Conservation (phyloP, 306 rosid species). For the Cucumis sativus region Cucumber_9930_V3 NC_026656.2:1680501-1681000, state of each 20-base stretch:
- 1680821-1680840: background rate
- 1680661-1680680: constrained; percentile 63
- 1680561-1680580: background rate
- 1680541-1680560: constrained; percentile 76
- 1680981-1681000: constrained; percentile 80
- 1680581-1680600: background rate
- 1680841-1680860: background rate
- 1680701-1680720: constrained; percentile 78
- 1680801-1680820: background rate
- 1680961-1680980: constrained; percentile 71
- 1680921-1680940: background rate
- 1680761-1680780: background rate
- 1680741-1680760: background rate
- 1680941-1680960: constrained; percentile 5
- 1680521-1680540: constrained; percentile 49
- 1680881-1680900: background rate
- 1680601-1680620: constrained; percentile 7
- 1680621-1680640: constrained; percentile 60
- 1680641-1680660: constrained; percentile 87
- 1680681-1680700: constrained; percentile 77
- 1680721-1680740: constrained; percentile 64
- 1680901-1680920: background rate
- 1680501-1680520: constrained; percentile 64
- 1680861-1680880: constrained; percentile 3
- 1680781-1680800: constrained; percentile 2